Evolutionary conservation across 768 basidiomycete genomes (phyloP).

Genomic region (Lactarius sp.): DNA sequence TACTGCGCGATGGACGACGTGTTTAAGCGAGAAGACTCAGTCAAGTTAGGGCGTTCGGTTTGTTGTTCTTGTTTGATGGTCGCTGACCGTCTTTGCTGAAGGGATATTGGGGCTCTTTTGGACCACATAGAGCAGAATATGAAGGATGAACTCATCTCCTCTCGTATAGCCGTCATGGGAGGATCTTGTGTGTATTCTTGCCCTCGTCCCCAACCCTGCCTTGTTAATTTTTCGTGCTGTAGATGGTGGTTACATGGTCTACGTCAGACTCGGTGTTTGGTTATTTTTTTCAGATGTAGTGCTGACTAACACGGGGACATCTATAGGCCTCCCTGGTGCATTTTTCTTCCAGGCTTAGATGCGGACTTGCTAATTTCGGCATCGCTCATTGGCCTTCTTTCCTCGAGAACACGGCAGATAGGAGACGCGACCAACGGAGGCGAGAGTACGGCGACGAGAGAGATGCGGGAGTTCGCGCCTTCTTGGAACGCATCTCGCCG

Average conservation of each 20-base stretch:
- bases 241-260: constrained; percentile 24
- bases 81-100: constrained; percentile 11
- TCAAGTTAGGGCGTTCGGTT: constrained; percentile 33
- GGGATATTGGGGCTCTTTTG: constrained; percentile 39
- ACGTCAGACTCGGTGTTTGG: background rate
- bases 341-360: constrained; percentile 38
- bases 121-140: constrained; percentile 34
- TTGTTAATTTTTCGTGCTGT: background rate
- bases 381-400: constrained; percentile 39
- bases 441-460: constrained; percentile 42
- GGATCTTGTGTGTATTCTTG: constrained; percentile 35
- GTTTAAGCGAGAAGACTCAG: constrained; percentile 40
- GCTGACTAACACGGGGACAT: background rate
- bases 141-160: constrained; percentile 33
- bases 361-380: constrained; percentile 41
- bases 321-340: constrained; percentile 38
- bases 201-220: background rate
- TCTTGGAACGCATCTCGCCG: constrained; percentile 39
- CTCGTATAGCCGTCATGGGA: constrained; percentile 40
- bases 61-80: background rate
- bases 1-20: constrained; percentile 40
- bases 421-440: constrained; percentile 35
- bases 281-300: background rate
- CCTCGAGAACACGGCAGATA: constrained; percentile 39
- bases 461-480: constrained; percentile 35